phyloP scores from a whole-genome alignment of 768 basidiomycete species.

The Amyloporia xantha region DNA sequence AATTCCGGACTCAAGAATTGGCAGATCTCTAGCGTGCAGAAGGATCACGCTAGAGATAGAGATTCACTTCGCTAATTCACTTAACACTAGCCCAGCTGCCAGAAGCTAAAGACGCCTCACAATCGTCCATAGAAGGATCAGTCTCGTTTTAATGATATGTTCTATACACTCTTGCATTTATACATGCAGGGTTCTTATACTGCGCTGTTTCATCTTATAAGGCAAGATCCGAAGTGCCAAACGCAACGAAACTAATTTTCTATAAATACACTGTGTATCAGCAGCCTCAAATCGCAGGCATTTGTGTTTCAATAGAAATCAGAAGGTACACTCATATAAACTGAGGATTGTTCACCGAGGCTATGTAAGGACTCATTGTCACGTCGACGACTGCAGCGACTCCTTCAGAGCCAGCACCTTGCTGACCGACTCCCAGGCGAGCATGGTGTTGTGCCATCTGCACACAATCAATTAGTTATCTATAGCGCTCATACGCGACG shows the following conservation, averaged over 20 bases:
- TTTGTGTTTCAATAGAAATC: neutral
- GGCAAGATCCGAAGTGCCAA: neutral
- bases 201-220: no score
- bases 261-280: neutral
- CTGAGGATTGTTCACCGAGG: neutral
- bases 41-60: no score
- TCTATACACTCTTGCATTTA: neutral
- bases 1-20: no score
- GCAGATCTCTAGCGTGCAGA: no score
- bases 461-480: neutral
- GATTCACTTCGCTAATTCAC: no score
- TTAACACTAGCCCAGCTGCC: no score
- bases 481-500: neutral
- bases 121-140: no score
- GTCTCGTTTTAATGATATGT: no score
- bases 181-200: neutral
- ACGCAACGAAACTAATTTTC: neutral
- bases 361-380: neutral
- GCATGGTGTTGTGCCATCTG: conserved; percentile 2
- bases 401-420: neutral
- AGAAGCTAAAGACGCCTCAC: no score
- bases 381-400: neutral
- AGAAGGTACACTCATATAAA: neutral
- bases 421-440: neutral
- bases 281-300: neutral